phyloP scores from a whole-genome alignment of 2,329 filamentous ascomycete species.

The Aspergillus melleus region DNA sequence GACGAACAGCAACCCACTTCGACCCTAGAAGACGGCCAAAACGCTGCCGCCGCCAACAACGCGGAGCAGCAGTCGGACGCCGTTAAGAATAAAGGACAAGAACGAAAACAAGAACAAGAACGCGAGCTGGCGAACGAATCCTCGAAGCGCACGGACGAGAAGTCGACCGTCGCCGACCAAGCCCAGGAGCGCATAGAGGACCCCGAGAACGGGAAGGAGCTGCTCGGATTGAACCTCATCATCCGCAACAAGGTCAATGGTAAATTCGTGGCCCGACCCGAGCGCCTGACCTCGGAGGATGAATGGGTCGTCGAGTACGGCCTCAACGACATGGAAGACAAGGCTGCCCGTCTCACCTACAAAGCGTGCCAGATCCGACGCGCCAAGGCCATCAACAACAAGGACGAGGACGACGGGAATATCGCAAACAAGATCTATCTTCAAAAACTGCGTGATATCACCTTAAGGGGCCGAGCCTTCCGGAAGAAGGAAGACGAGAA shows the following conservation, averaged over 20 bases:
- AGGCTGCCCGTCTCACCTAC: conserved; percentile 35
- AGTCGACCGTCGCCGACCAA: background rate
- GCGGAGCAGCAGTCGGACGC: background rate
- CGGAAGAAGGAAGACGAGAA: conserved; percentile 56
- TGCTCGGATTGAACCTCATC: conserved; percentile 71
- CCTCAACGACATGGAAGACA: conserved; percentile 60
- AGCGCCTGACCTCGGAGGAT: conserved; percentile 45
- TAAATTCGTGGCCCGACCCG: conserved; percentile 61
- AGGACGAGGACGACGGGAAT: conserved; percentile 43
- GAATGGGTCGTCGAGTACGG: conserved; percentile 78
- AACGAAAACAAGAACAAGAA: background rate
- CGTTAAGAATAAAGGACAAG: background rate
- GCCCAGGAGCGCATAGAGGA: background rate
- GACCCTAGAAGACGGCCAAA: background rate
- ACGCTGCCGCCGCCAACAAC: background rate
- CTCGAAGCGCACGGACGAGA: too few relatives aligned
- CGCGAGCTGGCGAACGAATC: too few relatives aligned
- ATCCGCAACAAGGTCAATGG: conserved; percentile 73
- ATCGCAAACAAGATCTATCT: conserved; percentile 49
- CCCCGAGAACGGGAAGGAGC: conserved; percentile 17
- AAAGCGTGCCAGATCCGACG: conserved; percentile 58
- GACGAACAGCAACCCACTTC: conserved; percentile 3
- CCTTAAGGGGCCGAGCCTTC: conserved; percentile 58
- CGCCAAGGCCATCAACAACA: conserved; percentile 41
- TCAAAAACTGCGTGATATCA: conserved; percentile 42